Base-by-base conservation (phyloP, 306 rosid genomes). In the Coriaria nepalensis region DNA sequence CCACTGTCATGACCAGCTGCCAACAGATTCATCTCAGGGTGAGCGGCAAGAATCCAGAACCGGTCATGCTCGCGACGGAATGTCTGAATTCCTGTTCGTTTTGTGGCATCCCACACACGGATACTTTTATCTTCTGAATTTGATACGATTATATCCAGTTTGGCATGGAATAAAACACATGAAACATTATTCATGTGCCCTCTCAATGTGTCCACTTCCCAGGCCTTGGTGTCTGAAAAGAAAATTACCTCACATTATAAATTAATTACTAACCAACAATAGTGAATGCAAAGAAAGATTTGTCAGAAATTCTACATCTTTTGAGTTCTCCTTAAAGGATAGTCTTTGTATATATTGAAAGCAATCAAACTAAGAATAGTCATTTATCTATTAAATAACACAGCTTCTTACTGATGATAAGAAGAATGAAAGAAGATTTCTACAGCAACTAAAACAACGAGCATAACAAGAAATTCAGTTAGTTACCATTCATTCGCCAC, bases 1-100 rank as follows among this genome's bases (percentile, higher is more conserved):
- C 96, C 96, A 59, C 93, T 88, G 61, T 88, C 96, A 70, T 88
- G 96, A 53, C 94, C 96, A 29, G 96, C 96, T 14, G 96, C 96
- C 76, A 87, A 70, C 54, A 87, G 73, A 73, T 87, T 87, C 94
- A 88, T 83, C 74, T 88, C 94, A 45, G 96, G 96, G 60, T 88
- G 96, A 50, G 94, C 72, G 33, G 94, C 69, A 59, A 88, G 96
- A 74, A 88, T 88, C 96, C 96, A 88, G 62, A 88, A 88, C 40
- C 96, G 81, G 61, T 88, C 96, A 47, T 88, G 96, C 63, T 88
- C 96, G 33, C 96, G 68, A 45, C 96, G 93, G 61, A 88, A 88
- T 35, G 96, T 88, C 75, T 88, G 96, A 35, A 88, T 64, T 59
- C 96, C 94, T 43, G 96, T 80, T 56, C 96, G 69, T 73, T 82